A percentile compares a stretch with the other conserved stretches of the same genome.
Evolutionary conservation across 106 monocot genomes (phyloP).

Genomic region (Dendrobium catenatum): DNA sequence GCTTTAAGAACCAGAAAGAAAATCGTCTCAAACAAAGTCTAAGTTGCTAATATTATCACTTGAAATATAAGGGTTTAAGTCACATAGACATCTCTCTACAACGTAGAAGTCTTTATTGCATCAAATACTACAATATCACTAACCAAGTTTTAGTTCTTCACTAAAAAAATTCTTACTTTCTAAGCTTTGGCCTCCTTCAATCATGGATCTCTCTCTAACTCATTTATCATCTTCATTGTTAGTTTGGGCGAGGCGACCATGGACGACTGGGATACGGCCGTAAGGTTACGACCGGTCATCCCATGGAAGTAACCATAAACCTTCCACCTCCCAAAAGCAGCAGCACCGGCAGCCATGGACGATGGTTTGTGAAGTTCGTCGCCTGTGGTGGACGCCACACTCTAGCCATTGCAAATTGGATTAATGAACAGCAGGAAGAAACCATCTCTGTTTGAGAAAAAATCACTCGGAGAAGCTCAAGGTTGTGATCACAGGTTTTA

Average conservation of each 20-base stretch:
- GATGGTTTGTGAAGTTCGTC: constrained; percentile 43
- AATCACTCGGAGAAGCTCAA: not conserved
- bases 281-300: constrained; percentile 60
- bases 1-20: no score
- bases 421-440: not conserved
- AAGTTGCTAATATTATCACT: no score
- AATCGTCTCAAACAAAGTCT: no score
- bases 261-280: constrained; percentile 67
- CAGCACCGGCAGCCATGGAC: constrained; percentile 12
- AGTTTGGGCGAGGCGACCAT: constrained; percentile 79
- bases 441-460: not conserved
- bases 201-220: not conserved
- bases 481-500: not conserved
- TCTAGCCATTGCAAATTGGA: constrained; percentile 54
- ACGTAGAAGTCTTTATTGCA: no score
- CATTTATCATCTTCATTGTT: not conserved
- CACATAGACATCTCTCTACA: no score
- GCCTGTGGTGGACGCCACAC: constrained; percentile 87
- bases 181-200: not conserved
- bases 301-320: constrained; percentile 55
- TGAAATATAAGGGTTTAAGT: no score
- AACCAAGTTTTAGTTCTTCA: no score
- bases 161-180: not conserved
- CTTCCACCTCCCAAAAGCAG: constrained; percentile 32
- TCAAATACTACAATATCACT: no score